Evolutionary conservation across 2,329 filamentous ascomycete species (phyloP).

Genomic region (Aspergillus proliferans): DNA sequence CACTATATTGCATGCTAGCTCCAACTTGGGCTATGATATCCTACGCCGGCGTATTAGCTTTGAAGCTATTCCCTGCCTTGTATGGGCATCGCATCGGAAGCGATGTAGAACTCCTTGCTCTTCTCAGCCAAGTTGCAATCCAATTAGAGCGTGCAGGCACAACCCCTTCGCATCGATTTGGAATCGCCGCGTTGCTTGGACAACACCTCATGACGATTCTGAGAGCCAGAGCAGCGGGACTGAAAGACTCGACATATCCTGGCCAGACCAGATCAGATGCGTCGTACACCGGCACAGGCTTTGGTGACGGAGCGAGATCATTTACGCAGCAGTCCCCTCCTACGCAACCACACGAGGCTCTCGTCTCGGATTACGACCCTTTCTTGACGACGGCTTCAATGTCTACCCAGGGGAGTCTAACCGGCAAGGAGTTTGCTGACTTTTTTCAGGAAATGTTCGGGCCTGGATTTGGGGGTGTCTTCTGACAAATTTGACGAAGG

Average conservation of each 20-base stretch:
- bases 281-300: too few relatives aligned
- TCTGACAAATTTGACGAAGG: constrained; percentile 9
- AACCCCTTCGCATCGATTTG: constrained; percentile 22
- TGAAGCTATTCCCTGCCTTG: constrained; percentile 19
- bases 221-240: constrained; percentile 12
- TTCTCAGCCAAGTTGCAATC: constrained; percentile 20
- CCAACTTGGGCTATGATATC: constrained; percentile 29
- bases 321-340: too few relatives aligned
- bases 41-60: constrained; percentile 20
- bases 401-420: constrained; percentile 6
- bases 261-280: too few relatives aligned
- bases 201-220: constrained; percentile 23
- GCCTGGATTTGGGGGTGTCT: constrained; percentile 9
- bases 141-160: constrained; percentile 22
- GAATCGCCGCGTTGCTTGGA: constrained; percentile 24
- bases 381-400: constrained; percentile 14
- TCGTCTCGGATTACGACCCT: constrained; percentile 14
- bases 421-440: constrained; percentile 16
- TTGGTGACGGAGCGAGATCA: too few relatives aligned
- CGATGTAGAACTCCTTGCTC: constrained; percentile 21
- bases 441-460: constrained; percentile 22
- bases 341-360: background rate
- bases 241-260: constrained; percentile 3
- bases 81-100: constrained; percentile 10
- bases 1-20: constrained; percentile 26